phyloP scores from a whole-genome alignment of 495 filamentous ascomycete genomes.

The Neurospora sp. region DNA sequence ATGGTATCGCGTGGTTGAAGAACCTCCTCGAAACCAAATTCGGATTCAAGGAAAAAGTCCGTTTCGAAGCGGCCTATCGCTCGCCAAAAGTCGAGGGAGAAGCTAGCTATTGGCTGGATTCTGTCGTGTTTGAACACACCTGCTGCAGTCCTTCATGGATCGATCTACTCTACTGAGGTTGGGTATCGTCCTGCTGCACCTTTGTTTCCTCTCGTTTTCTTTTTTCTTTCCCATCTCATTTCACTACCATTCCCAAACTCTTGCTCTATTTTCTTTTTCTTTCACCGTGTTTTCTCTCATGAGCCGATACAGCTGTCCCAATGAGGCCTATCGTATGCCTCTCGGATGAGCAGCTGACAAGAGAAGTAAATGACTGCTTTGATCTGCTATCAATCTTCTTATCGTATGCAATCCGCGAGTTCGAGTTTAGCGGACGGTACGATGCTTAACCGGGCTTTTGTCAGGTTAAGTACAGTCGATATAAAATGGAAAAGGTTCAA shows the following conservation, averaged over 20 bases:
- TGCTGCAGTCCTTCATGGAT: slow-evolving; percentile 5
- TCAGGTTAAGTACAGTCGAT: background rate
- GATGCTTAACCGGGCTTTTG: background rate
- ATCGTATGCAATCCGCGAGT: background rate
- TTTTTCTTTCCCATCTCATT: background rate
- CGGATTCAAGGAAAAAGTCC: slow-evolving; percentile 9
- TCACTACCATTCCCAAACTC: background rate
- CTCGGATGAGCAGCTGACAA: background rate
- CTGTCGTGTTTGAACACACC: slow-evolving; percentile 18
- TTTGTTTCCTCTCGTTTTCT: background rate
- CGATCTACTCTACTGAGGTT: background rate
- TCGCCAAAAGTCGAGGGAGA: slow-evolving; percentile 1
- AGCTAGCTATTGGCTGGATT: slow-evolving; percentile 14
- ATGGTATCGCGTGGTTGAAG: slow-evolving; percentile 20
- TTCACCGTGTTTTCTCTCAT: background rate
- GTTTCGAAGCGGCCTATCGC: slow-evolving; percentile 9
- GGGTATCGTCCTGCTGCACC: background rate
- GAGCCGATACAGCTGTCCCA: background rate
- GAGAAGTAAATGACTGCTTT: background rate
- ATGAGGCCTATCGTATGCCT: background rate
- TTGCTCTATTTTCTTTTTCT: background rate
- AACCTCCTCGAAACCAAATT: slow-evolving; percentile 16
- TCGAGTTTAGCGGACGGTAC: background rate
- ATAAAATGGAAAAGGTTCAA: background rate
- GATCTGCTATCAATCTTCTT: background rate